These are phyloP conservation scores for thale cress (Arabidopsis thaliana) DNA, from an alignment of 345 rosid genomes.

Conservation along the genomic window DNA sequence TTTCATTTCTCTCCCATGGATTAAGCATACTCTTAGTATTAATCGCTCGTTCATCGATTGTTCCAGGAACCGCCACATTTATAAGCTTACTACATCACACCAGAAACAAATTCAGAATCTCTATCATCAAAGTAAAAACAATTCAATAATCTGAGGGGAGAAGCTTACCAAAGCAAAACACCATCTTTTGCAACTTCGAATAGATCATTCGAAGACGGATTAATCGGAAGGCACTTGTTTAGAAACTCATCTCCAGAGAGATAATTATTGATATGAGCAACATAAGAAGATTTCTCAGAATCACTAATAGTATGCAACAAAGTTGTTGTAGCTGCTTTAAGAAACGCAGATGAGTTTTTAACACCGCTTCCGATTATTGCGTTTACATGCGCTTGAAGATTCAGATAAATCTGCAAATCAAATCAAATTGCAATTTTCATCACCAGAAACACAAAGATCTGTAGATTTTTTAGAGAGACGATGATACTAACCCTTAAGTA, in stretches of 20 bases:
- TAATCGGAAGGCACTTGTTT: constrained; percentile 75
- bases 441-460: constrained; percentile 22
- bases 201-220: constrained; percentile 86
- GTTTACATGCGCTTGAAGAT: constrained; percentile 86
- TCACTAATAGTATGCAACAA: constrained; percentile 93
- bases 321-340: constrained; percentile 93
- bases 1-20: constrained; percentile 99
- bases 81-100: constrained; percentile 80
- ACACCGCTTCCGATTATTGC: constrained; percentile 74
- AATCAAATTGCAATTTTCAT: neutral
- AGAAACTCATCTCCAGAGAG: constrained; percentile 80
- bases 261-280: constrained; percentile 88
- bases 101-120: neutral
- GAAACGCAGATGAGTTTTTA: constrained; percentile 92
- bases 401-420: constrained; percentile 69
- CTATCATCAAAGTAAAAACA: constrained; percentile 1
- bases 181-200: constrained; percentile 95
- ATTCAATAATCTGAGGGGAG: neutral
- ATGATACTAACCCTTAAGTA: constrained; percentile 68
- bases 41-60: constrained; percentile 96
- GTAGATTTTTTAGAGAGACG: neutral
- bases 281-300: constrained; percentile 93
- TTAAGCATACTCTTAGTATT: constrained; percentile 94
- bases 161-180: constrained; percentile 84
- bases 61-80: constrained; percentile 98